phyloP scores from a whole-genome alignment of 2,329 filamentous ascomycete species.

The Lojkania enalia region DNA sequence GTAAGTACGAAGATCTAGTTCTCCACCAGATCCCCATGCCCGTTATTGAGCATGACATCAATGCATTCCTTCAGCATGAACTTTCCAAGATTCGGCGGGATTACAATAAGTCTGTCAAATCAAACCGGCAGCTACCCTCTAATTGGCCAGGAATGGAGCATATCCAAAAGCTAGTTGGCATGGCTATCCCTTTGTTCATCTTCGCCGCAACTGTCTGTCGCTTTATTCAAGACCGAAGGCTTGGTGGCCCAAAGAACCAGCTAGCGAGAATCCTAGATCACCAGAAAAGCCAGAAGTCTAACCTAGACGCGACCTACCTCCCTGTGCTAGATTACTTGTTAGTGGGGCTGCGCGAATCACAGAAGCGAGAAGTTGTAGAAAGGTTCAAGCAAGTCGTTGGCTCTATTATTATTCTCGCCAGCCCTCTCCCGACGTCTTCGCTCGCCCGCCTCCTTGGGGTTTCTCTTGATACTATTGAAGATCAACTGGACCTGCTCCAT shows the following conservation, averaged over 20 bases:
- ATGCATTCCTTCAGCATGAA: constrained; percentile 13
- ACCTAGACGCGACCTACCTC: too few species aligned
- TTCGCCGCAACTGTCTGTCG: constrained; percentile 34
- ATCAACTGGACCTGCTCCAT: constrained; percentile 16
- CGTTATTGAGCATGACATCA: constrained; percentile 21
- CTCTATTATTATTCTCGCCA: constrained; percentile 12
- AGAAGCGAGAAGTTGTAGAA: not conserved
- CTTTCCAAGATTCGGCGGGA: too few species aligned
- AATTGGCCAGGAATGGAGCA: constrained; percentile 20
- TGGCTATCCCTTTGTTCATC: constrained; percentile 41
- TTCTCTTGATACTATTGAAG: constrained; percentile 7
- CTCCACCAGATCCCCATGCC: constrained; percentile 18
- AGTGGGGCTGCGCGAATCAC: too few species aligned
- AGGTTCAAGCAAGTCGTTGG: constrained; percentile 16
- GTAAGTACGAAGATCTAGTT: constrained; percentile 13
- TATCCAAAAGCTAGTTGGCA: constrained; percentile 27
- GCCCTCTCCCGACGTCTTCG: constrained; percentile 15
- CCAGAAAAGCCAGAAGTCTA: too few species aligned
- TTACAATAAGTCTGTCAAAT: not conserved
- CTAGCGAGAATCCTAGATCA: too few species aligned
- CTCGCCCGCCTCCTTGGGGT: constrained; percentile 13
- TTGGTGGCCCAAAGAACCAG: too few species aligned
- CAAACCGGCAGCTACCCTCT: constrained; percentile 3
- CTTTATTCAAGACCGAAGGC: constrained; percentile 18
- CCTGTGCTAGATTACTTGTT: too few species aligned